A percentile compares a stretch with the other conserved stretches of the same genome.
These are phyloP conservation scores for Termitomyces eurrhizus DNA, from an alignment of 768 basidiomycete genomes.

Conservation along the genomic window DNA sequence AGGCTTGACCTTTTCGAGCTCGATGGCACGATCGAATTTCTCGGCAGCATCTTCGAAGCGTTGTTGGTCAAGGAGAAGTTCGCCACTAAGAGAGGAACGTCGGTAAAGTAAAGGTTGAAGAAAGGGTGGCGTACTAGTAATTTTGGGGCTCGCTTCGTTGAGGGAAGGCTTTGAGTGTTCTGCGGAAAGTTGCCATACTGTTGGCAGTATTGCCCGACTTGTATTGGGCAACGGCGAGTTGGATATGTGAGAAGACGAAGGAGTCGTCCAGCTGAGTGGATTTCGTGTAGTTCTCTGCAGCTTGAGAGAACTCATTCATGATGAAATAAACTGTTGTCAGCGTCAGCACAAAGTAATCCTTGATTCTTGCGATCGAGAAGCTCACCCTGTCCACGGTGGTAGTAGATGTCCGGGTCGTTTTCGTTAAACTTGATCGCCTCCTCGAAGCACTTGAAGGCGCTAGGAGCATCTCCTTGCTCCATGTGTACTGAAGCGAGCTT, in stretches of 20 bases:
- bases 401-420: conserved; percentile 93
- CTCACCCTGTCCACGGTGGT: conserved; percentile 95
- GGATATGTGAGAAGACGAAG: conserved; percentile 97
- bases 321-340: conserved; percentile 78
- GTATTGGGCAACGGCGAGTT: conserved; percentile 96
- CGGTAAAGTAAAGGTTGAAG: background rate
- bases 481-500: conserved; percentile 97
- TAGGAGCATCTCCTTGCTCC: conserved; percentile 82
- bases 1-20: conserved; percentile 75
- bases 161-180: conserved; percentile 82
- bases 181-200: conserved; percentile 88
- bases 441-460: conserved; percentile 90
- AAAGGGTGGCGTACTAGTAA: conserved; percentile 72
- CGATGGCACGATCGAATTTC: conserved; percentile 89
- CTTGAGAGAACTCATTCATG: conserved; percentile 82
- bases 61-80: conserved; percentile 89
- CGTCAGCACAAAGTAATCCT: background rate
- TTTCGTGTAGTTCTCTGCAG: conserved; percentile 87
- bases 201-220: conserved; percentile 75
- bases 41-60: conserved; percentile 85
- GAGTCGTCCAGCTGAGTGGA: conserved; percentile 81
- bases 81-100: conserved; percentile 55
- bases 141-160: conserved; percentile 86
- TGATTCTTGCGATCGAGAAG: background rate
- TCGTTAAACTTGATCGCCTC: conserved; percentile 79